Percentiles rank a stretch among this genome's conserved stretches.
Conservation (phyloP, 805 yeast species). For the Tetrapisispora arboricola region DNA sequence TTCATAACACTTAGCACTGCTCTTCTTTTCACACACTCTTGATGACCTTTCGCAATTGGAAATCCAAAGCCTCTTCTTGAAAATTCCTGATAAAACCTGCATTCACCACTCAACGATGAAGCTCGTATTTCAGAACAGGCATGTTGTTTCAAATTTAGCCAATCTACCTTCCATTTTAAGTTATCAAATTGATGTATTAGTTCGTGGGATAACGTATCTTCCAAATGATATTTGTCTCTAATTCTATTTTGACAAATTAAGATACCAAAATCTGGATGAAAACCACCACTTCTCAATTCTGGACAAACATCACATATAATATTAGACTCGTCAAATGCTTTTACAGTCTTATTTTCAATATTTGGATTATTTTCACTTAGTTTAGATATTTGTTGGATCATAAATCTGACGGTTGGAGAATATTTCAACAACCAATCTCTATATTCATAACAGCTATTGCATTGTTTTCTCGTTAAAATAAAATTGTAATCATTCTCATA, state of each 20-base stretch:
- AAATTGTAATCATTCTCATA: conserved; percentile 47
- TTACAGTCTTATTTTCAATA: conserved; percentile 6
- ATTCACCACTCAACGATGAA: conserved; percentile 86
- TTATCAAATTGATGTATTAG: conserved; percentile 89
- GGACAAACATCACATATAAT: conserved; percentile 75
- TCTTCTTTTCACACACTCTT: conserved; percentile 79
- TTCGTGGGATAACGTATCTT: conserved; percentile 88
- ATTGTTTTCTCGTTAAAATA: conserved; percentile 41
- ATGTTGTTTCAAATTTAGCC: conserved; percentile 79
- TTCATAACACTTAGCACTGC: conserved; percentile 77
- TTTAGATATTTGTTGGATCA: conserved; percentile 73
- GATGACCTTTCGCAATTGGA: conserved; percentile 72
- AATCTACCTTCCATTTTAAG: conserved; percentile 76
- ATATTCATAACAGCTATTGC: conserved; percentile 61
- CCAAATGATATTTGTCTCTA: conserved; percentile 65
- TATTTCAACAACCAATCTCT: conserved; percentile 70
- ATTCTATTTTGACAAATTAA: conserved; percentile 79
- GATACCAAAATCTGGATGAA: conserved; percentile 82
- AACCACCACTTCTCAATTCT: conserved; percentile 82
- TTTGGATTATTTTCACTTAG: conserved; percentile 27
- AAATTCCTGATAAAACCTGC: conserved; percentile 82
- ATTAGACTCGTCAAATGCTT: conserved; percentile 22
- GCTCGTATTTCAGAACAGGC: conserved; percentile 97
- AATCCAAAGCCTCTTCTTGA: conserved; percentile 32
- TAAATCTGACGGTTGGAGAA: conserved; percentile 78